These are phyloP conservation scores for Penicillium paxilli DNA, from an alignment of 495 filamentous ascomycete genomes.

Conservation along the genomic window DNA sequence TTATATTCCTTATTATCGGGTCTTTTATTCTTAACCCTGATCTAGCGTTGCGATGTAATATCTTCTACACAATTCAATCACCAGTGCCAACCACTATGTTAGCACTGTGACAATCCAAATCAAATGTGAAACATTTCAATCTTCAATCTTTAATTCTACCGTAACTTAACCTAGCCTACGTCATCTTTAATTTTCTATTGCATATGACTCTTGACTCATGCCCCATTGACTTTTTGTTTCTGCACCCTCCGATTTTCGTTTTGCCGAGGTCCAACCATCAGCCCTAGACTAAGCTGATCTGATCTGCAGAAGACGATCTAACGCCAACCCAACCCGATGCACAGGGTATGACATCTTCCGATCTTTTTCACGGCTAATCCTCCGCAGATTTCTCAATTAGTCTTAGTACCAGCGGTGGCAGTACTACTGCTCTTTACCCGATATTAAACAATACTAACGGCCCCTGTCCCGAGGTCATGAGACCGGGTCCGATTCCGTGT, in stretches of 20 bases:
- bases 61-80: neutral
- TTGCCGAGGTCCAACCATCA: constrained; percentile 13
- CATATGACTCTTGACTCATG: neutral
- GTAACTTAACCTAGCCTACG: neutral
- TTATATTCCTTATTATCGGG: neutral
- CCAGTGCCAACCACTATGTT: neutral
- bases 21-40: neutral
- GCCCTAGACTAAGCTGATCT: neutral
- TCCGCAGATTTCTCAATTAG: neutral
- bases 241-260: constrained; percentile 3
- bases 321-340: neutral
- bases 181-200: neutral
- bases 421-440: too few relatives aligned
- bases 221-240: neutral
- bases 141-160: neutral
- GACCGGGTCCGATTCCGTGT: neutral
- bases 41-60: constrained; percentile 16
- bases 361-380: neutral
- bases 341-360: neutral
- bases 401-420: too few relatives aligned
- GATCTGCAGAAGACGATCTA: neutral
- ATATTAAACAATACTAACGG: too few relatives aligned
- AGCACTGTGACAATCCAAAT: neutral
- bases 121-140: neutral
- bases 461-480: constrained; percentile 1